Evolutionary conservation across 169 alveolate species (phyloP).

Genomic region (Eimeria brunetti): DNA sequence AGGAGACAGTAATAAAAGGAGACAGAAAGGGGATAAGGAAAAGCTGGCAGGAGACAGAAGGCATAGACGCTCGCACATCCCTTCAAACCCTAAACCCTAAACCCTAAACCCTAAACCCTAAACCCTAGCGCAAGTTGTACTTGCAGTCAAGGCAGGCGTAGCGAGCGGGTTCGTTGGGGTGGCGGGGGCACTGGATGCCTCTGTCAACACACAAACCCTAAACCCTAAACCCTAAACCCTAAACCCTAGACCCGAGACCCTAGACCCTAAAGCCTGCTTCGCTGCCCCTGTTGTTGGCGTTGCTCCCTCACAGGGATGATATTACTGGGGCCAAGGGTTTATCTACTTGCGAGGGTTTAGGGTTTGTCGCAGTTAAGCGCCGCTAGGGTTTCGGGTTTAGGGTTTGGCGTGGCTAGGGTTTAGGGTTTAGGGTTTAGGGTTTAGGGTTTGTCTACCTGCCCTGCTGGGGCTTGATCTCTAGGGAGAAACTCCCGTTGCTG

Average conservation of each 20-base stretch:
- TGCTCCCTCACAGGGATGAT: too few species aligned
- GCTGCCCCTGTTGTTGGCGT: background rate
- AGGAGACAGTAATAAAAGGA: background rate
- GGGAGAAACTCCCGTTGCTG: background rate
- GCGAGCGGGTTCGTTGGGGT: constrained; percentile 5
- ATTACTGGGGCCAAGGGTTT: too few species aligned
- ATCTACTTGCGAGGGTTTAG: too few species aligned
- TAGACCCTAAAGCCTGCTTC: background rate
- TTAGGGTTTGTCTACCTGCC: background rate
- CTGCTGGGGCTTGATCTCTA: background rate
- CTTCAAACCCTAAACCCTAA: background rate
- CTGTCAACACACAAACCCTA: constrained; percentile 5
- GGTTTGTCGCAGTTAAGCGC: too few species aligned
- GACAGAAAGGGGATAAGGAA: background rate
- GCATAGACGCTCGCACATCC: background rate
- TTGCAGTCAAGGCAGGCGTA: constrained; percentile 29
- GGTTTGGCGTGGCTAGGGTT: background rate
- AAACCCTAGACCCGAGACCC: background rate
- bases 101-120: constrained; percentile 26
- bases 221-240: constrained; percentile 53
- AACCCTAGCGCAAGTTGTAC: background rate
- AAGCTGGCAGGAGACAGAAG: background rate
- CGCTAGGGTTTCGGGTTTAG: background rate
- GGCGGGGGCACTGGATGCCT: constrained; percentile 22
- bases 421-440: constrained; percentile 26